Base-by-base conservation (phyloP, 257 asterid genomes). In the Scutellaria barbata region DNA sequence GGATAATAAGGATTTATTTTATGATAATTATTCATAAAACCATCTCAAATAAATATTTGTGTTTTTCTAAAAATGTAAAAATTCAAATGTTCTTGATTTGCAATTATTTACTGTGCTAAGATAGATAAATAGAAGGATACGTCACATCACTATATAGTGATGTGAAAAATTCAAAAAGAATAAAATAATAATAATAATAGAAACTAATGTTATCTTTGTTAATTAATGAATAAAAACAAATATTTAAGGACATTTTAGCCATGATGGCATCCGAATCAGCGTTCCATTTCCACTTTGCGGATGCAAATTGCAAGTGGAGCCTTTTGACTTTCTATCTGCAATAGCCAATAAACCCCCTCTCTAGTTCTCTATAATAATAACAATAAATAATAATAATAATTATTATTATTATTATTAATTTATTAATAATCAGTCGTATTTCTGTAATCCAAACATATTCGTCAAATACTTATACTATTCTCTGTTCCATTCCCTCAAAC, bases 241-340 rank as follows among this genome's bases (percentile, higher is more conserved):
- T 30, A 30, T 30, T 30, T 30, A 30, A 30, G 35, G 5, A 5
- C 35, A 30, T 30, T 37, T 5, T 9, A 17, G 62, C 17, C 78
- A 67, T 71, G 63, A 68, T 79, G 80, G 53, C 81, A 76, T 82
- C 81, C 80, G 61, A 78, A 57, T 72, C 81, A 75, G 40, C 74
- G 37, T 68, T 75, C 71, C 81, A 81, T 68, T 58, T 42, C n/a
- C 67, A 48, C 67, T 54, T 33, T 35, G 22, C 17, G 33, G 45
- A 40, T 54, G 62, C 66, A 69, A 71, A 5, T 53, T 5, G 64
- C 68, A 63, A 81, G 83, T 81, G 86, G 86, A 75, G 63, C 73
- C 74, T 75, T 81, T 81, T 78, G 83, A 78, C 86, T 72, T 75
- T 45, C 12, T 16, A 18, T 46, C 65, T 42, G n/a, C n/a, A n/a